phyloP scores from a whole-genome alignment of 345 rosid genomes.

The Gynandropsis gynandra region DNA sequence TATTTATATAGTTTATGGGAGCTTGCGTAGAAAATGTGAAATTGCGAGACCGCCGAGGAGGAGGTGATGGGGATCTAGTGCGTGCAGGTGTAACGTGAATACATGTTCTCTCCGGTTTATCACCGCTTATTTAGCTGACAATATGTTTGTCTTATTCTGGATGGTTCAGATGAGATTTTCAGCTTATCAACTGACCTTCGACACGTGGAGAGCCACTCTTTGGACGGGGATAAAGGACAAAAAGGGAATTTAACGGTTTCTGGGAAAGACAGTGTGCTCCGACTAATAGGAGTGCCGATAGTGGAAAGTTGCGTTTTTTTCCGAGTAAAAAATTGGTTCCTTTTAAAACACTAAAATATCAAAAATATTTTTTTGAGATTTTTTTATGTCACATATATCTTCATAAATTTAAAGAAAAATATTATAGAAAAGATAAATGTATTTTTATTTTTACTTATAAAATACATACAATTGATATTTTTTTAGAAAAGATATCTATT shows the following conservation, averaged over 20 bases:
- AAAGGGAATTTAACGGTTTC: not conserved
- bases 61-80: conserved; percentile 22
- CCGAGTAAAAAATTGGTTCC: too few species aligned
- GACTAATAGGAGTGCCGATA: too few species aligned
- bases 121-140: too few species aligned
- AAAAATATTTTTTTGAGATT: too few species aligned
- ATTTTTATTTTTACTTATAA: too few species aligned
- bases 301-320: too few species aligned
- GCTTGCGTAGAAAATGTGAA: conserved; percentile 23
- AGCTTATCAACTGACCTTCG: not conserved
- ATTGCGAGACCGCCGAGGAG: conserved; percentile 7
- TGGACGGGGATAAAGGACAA: not conserved
- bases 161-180: conserved; percentile 1
- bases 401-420: too few species aligned
- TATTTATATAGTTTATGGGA: conserved; percentile 4
- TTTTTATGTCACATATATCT: too few species aligned
- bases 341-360: too few species aligned
- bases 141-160: conserved; percentile 10
- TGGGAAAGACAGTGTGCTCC: conserved; percentile 1
- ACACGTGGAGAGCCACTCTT: conserved; percentile 8
- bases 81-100: conserved; percentile 25
- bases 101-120: conserved; percentile 9
- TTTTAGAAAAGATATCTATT: too few species aligned
- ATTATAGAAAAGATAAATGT: too few species aligned
- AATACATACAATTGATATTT: too few species aligned